Conservation (phyloP, 2,329 filamentous ascomycete genomes). For the Didymella lethalis region DNA sequence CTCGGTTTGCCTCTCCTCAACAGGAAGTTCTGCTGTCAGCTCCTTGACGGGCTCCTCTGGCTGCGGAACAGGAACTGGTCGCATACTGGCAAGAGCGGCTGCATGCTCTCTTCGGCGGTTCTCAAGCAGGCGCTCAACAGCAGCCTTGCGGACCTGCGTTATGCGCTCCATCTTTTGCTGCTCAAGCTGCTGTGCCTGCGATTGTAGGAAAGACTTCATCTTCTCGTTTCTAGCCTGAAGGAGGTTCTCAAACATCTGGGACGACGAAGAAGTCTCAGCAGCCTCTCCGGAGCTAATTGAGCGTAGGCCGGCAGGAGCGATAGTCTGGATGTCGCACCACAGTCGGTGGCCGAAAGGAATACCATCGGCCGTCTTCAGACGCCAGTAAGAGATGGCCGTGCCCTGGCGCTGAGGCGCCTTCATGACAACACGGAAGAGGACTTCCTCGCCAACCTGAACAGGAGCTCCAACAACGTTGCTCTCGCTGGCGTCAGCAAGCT, state of each 20-base stretch:
- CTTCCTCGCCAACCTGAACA: constrained; percentile 76
- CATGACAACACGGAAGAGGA: constrained; percentile 83
- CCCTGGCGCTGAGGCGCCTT: constrained; percentile 80
- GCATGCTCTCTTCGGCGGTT: constrained; percentile 47
- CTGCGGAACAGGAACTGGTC: constrained; percentile 41
- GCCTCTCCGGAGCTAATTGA: constrained; percentile 16
- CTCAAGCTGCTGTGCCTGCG: constrained; percentile 32
- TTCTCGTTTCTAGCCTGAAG: constrained; percentile 38
- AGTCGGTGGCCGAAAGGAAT: constrained; percentile 88
- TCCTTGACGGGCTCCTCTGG: constrained; percentile 24
- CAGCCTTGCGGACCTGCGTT: constrained; percentile 47
- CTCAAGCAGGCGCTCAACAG: constrained; percentile 46
- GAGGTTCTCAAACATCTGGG: constrained; percentile 35
- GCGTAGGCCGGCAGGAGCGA: constrained; percentile 30
- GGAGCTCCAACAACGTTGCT: constrained; percentile 77
- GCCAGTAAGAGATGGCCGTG: constrained; percentile 94
- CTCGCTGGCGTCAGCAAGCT: constrained; percentile 80
- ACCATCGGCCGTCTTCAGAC: constrained; percentile 81
- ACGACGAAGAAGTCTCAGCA: constrained; percentile 27
- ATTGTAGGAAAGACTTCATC: constrained; percentile 30
- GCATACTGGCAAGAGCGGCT: constrained; percentile 28
- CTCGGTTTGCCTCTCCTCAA: constrained; percentile 44
- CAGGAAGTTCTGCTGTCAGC: constrained; percentile 41
- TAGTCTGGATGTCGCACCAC: constrained; percentile 89
- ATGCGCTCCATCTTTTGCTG: constrained; percentile 41